Evolutionary conservation across 768 basidiomycete species (phyloP).

Genomic region (Lanmaoa pseudosensibilis): DNA sequence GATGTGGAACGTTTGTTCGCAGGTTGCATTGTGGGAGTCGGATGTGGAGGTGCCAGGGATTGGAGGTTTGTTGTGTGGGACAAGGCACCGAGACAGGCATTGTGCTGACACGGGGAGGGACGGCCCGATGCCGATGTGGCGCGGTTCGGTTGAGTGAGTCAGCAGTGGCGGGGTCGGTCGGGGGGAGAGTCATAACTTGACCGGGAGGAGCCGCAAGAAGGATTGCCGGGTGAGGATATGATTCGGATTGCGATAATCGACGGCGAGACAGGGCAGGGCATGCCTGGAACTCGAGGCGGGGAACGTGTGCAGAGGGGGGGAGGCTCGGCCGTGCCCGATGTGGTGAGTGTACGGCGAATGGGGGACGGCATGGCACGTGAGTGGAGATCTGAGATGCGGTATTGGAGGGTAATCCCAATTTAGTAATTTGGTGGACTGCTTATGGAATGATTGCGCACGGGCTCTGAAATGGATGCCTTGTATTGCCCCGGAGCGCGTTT

Average conservation of each 20-base stretch:
- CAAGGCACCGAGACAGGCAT: slow-evolving; percentile 18
- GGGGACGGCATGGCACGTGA: slow-evolving; percentile 25
- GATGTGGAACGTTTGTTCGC: not conserved
- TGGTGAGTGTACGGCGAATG: slow-evolving; percentile 6
- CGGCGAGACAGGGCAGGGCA: slow-evolving; percentile 13
- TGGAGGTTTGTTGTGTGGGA: not conserved
- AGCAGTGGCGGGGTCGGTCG: slow-evolving; percentile 7
- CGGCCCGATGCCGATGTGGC: slow-evolving; percentile 7
- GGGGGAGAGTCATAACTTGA: not conserved
- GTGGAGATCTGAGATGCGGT: slow-evolving; percentile 32
- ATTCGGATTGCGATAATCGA: slow-evolving; percentile 34
- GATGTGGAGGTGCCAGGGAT: not conserved
- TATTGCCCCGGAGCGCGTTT: slow-evolving; percentile 28
- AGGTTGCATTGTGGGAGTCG: not conserved
- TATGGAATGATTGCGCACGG: slow-evolving; percentile 33
- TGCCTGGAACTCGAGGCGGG: slow-evolving; percentile 31
- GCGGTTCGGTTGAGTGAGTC: slow-evolving; percentile 7
- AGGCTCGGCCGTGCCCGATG: slow-evolving; percentile 11
- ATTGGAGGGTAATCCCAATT: slow-evolving; percentile 14
- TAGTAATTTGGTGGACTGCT: slow-evolving; percentile 16
- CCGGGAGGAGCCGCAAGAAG: not conserved
- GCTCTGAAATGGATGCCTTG: slow-evolving; percentile 24
- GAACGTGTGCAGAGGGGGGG: slow-evolving; percentile 27
- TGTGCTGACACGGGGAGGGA: slow-evolving; percentile 1
- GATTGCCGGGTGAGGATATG: not conserved